Base-by-base conservation (phyloP, 2,329 filamentous ascomycete species). In the Aspergillus cejpii region DNA sequence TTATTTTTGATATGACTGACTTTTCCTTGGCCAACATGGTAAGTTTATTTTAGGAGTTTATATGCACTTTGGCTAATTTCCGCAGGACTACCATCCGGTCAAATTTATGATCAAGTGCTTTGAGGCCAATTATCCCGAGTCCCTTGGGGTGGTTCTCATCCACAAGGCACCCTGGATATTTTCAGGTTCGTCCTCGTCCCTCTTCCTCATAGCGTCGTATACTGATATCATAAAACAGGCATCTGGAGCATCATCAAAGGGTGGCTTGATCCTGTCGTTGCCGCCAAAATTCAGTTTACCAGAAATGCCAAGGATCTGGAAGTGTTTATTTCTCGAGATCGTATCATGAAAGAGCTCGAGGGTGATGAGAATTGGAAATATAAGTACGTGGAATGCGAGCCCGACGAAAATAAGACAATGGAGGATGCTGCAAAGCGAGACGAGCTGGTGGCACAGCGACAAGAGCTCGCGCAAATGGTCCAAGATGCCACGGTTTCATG, bases 91-190 rank as follows among this genome's bases (percentile, higher is more conserved):
- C 65, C 80, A 86, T 0, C 91, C 92, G 1, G 87, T 98, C 45
- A 98, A 95, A 62, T 98, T 97, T 71, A 96, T 98, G 85, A 96
- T 98, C 68, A 94, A 95, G 68, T 95, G 90, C 67, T 98, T 98
- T 62, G 92, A 98, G 71, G 92, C 92, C 48, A 97, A 98, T 65
- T 98, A 97, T 58, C 92, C 92, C 0, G 92, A 98, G 67, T 91
- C 82, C 38, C 76, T 98, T 1, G 92, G 91, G 21, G 78, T 85
- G 2, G 87, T 97, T 2, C 78, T 97, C 37, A 87, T 98, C 28
- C 92, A 98, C 74, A 95, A 95, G 66, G 83, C 92, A 0, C 92
- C 92, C 3, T 98, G 92, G 92, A 74, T 98, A 37, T 98, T 98
- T 72, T 90, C 94, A 74, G 84, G 87, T 84, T 67, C 44, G 74